These are phyloP conservation scores for Globisporangium nunn DNA, from an alignment of 352 stramenopile species.

Conservation along the genomic window DNA sequence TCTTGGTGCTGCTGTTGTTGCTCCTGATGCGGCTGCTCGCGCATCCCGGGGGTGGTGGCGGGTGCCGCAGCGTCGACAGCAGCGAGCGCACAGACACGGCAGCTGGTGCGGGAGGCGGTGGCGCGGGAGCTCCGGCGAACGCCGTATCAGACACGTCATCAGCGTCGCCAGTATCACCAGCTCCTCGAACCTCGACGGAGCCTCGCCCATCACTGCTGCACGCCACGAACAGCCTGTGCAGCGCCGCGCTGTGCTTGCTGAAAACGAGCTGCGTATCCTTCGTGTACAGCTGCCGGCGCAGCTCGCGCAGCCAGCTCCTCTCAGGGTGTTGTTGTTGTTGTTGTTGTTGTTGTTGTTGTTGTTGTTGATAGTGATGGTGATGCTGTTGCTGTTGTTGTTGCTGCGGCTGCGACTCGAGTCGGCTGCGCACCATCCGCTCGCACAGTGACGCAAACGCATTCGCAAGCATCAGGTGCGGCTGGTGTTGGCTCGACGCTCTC, in stretches of 20 bases:
- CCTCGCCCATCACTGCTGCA: constrained; percentile 7
- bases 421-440: constrained; percentile 29
- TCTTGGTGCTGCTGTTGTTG: neutral
- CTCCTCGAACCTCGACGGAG: neutral
- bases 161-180: neutral
- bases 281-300: constrained; percentile 25
- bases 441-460: constrained; percentile 39
- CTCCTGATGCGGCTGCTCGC: neutral
- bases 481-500: neutral
- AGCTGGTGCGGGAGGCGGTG: neutral
- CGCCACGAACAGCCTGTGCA: constrained; percentile 26
- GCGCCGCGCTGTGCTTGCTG: constrained; percentile 26
- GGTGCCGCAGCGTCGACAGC: constrained; percentile 12
- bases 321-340: neutral
- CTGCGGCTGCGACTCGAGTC: constrained; percentile 16
- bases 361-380: neutral
- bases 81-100: constrained; percentile 14
- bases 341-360: constrained; percentile 7
- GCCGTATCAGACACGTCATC: neutral
- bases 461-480: constrained; percentile 13
- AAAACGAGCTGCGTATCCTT: constrained; percentile 36
- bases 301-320: constrained; percentile 16
- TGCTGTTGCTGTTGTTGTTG: neutral
- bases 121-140: too few species aligned
- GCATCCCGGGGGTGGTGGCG: too few species aligned